phyloP scores from a whole-genome alignment of 1,284 basidiomycete species.

The Cutaneotrichosporon spelunceum region DNA sequence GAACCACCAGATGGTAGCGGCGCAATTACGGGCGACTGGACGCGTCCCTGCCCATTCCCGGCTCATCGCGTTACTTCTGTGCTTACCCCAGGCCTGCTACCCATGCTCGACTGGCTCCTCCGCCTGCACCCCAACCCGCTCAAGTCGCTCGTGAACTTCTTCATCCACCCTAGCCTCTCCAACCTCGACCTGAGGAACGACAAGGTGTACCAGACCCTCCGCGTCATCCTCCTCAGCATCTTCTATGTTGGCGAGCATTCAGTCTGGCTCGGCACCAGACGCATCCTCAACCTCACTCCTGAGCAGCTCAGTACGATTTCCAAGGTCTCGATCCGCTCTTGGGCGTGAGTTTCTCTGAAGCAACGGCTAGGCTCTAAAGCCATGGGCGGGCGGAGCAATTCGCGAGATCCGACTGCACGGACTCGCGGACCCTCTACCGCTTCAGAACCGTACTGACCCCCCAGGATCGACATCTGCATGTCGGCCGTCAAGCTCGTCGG shows the following conservation, averaged over 20 bases:
- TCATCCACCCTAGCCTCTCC: slow-evolving; percentile 22
- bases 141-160: slow-evolving; percentile 24
- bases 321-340: slow-evolving; percentile 31
- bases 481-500: slow-evolving; percentile 35
- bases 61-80: not conserved
- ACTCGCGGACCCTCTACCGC: not conserved
- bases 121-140: slow-evolving; percentile 39
- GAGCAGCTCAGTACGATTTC: slow-evolving; percentile 8
- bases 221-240: slow-evolving; percentile 36
- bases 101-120: slow-evolving; percentile 41
- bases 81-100: slow-evolving; percentile 35
- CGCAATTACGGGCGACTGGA: too few species aligned
- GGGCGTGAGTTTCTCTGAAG: slow-evolving; percentile 41
- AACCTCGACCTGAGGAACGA: slow-evolving; percentile 21
- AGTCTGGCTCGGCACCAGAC: slow-evolving; percentile 43
- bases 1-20: too few species aligned
- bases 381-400: not conserved
- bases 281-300: slow-evolving; percentile 38
- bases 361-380: not conserved
- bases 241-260: slow-evolving; percentile 50
- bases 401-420: not conserved
- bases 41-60: not conserved
- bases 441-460: slow-evolving; percentile 5
- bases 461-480: slow-evolving; percentile 43
- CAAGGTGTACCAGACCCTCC: slow-evolving; percentile 40